Evolutionary conservation across 768 basidiomycete species (phyloP).

Genomic region (Pisolithus marmoratus): DNA sequence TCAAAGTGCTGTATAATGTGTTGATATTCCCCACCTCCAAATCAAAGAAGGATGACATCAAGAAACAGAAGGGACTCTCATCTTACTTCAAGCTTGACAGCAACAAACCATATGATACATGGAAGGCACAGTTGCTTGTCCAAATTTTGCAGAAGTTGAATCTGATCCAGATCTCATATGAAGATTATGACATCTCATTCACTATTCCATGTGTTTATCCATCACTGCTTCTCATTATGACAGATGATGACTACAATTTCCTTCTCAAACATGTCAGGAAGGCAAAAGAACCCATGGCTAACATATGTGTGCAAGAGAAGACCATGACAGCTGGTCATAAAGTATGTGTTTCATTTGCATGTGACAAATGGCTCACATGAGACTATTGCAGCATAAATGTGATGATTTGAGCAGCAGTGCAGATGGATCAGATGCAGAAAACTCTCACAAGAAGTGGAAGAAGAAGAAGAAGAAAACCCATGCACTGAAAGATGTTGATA

Average conservation of each 20-base stretch:
- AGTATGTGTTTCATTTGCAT: not conserved
- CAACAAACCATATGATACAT: not conserved
- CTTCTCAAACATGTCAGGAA: not conserved
- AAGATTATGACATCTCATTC: not conserved
- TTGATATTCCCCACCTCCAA: not conserved
- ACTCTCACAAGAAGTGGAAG: not conserved
- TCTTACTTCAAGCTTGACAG: not conserved
- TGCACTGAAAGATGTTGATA: not conserved
- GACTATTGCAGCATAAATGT: not conserved
- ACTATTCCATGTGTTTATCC: not conserved
- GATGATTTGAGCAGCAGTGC: too few species aligned
- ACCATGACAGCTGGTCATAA: not conserved
- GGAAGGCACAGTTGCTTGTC: slow-evolving; percentile 2
- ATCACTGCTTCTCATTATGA: not conserved
- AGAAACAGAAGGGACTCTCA: not conserved
- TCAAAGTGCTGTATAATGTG: not conserved
- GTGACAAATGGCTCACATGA: not conserved
- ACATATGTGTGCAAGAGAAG: not conserved
- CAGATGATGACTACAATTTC: not conserved
- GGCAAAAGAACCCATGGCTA: not conserved
- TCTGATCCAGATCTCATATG: not conserved
- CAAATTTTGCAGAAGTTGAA: not conserved
- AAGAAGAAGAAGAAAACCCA: not conserved
- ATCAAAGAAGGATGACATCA: not conserved
- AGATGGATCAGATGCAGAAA: not conserved